Evolutionary conservation across 2,329 filamentous ascomycete genomes (phyloP).

Genomic region (Fusarium concolor): DNA sequence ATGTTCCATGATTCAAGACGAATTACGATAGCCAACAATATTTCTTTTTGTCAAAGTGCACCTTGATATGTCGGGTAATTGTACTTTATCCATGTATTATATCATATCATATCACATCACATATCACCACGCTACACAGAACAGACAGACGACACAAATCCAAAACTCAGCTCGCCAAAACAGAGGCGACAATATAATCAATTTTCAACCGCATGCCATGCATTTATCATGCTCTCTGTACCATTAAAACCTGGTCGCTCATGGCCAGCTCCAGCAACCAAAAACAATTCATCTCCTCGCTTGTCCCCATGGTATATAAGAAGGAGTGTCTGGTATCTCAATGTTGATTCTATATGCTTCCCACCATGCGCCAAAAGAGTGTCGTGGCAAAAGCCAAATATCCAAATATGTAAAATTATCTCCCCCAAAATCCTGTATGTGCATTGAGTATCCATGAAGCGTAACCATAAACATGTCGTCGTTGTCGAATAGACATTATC

Average conservation of each 20-base stretch:
- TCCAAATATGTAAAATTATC: conserved; percentile 18
- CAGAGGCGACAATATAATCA: conserved; percentile 19
- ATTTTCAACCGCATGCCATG: conserved; percentile 15
- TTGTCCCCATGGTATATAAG: conserved; percentile 17
- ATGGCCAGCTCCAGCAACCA: neutral
- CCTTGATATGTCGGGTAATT: neutral
- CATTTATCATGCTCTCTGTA: neutral
- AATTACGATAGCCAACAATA: conserved; percentile 13
- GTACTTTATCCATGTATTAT: neutral
- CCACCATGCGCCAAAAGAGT: conserved; percentile 43
- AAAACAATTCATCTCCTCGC: neutral
- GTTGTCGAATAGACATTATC: conserved; percentile 37
- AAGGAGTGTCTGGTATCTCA: conserved; percentile 47
- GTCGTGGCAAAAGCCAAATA: conserved; percentile 33
- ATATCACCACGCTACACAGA: neutral
- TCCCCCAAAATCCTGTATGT: conserved; percentile 7
- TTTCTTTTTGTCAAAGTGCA: neutral
- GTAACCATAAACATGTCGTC: conserved; percentile 33
- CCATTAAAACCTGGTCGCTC: conserved; percentile 19
- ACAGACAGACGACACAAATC: conserved; percentile 11
- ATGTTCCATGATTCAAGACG: conserved; percentile 15
- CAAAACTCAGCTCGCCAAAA: conserved; percentile 24
- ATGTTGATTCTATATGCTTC: conserved; percentile 33
- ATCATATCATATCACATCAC: neutral
- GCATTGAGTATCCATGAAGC: conserved; percentile 37